A percentile compares a stretch with the other conserved stretches of the same genome.
These are phyloP conservation scores for Margaritispora aquatica DNA, from an alignment of 495 filamentous ascomycete genomes.

Conservation along the genomic window DNA sequence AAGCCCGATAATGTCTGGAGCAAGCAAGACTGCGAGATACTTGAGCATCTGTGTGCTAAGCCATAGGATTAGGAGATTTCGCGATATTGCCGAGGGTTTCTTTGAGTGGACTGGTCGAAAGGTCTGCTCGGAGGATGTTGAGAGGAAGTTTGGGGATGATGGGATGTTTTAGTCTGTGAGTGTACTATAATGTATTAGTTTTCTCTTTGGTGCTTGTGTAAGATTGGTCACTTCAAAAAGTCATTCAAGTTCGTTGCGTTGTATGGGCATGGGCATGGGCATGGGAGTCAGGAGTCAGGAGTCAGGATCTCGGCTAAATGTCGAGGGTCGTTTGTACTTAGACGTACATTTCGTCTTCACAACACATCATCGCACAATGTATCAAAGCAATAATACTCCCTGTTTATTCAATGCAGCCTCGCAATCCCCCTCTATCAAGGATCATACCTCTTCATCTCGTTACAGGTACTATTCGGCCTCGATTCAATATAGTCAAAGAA, in stretches of 20 bases:
- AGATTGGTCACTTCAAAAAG: background rate
- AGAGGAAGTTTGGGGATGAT: conserved; percentile 27
- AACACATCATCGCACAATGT: too few species aligned
- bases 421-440: background rate
- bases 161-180: background rate
- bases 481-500: background rate
- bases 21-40: conserved; percentile 23
- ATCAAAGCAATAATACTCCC: too few species aligned
- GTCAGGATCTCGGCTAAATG: too few species aligned
- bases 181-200: background rate
- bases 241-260: background rate
- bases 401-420: too few species aligned
- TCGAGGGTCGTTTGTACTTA: too few species aligned
- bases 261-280: too few species aligned
- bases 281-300: too few species aligned
- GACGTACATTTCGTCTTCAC: too few species aligned
- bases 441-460: background rate
- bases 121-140: conserved; percentile 25
- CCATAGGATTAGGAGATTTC: conserved; percentile 25
- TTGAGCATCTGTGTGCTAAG: conserved; percentile 26
- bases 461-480: background rate
- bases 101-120: conserved; percentile 31
- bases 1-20: conserved; percentile 1
- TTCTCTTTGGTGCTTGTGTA: too few species aligned
- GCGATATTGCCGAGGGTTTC: conserved; percentile 29